These are phyloP conservation scores for Dendrobium catenatum DNA, from an alignment of 106 monocot species.

Conservation along the genomic window DNA sequence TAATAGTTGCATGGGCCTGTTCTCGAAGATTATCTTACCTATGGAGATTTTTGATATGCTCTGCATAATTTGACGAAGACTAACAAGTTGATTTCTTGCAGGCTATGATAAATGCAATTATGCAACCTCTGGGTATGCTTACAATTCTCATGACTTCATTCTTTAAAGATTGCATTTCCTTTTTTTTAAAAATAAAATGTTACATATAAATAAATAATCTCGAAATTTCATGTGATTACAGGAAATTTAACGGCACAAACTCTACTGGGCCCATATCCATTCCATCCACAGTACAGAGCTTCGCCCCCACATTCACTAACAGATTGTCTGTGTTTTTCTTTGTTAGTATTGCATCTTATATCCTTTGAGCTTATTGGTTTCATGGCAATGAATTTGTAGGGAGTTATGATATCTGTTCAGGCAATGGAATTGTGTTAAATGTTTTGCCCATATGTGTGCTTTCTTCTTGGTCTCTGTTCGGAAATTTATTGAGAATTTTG, in stretches of 20 bases:
- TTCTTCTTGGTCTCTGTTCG: too few species aligned
- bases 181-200: neutral
- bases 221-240: neutral
- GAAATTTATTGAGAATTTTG: too few species aligned
- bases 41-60: too few species aligned
- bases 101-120: conserved; percentile 14
- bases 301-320: neutral
- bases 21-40: too few species aligned
- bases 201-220: neutral
- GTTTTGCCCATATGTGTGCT: too few species aligned
- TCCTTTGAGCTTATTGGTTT: neutral
- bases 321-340: neutral
- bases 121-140: conserved; percentile 7
- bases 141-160: neutral
- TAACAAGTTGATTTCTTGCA: neutral
- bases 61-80: neutral
- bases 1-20: too few species aligned
- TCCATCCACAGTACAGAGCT: neutral
- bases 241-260: neutral
- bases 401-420: neutral
- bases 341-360: neutral
- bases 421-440: too few species aligned
- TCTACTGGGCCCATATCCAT: neutral
- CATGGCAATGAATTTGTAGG: neutral
- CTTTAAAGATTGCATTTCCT: neutral